Base-by-base conservation (phyloP, 192 early-diverging fungal species). In the Backusella morwellensis region DNA sequence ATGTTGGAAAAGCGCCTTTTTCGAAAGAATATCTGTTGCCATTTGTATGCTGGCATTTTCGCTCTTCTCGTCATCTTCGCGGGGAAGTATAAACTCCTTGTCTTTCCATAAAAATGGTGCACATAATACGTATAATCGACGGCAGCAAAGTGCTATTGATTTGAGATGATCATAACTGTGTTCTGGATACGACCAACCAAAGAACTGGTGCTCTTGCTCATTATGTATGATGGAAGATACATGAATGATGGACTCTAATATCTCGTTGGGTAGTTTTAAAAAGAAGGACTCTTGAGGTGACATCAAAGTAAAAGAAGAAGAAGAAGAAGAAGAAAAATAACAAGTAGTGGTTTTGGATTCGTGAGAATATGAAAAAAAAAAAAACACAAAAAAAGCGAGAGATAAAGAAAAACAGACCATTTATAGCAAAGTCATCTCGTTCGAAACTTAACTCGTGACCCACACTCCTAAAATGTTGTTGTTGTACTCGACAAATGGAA, bases 151-250 rank as follows among this genome's bases (percentile, higher is more conserved):
- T 38, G 78, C 77, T 23, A 83, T 26, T 15, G 44, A 50, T 38
- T 77, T 79, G 41, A 83, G 59, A 5, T 79, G 66, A 6, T 23
- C n/a, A 38, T 77, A 79, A 34, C 40, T 41, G 54, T 79, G 68
- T 40, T 83, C 75, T 15, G 81, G 81, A 79, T 83, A 79, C 35
- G 67, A 78, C 81, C 81, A 83, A 32, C 81, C 75, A 29, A 73
- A 52, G 35, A 83, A 78, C 36, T 77, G 68, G 35, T 59, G 59
- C 0, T 74, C 40, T 8, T 70, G 66, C 12, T 77, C 68, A 12
- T 47, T 69, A 34, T 36, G 41, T 4, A 75, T 68, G 17, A 38
- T 70, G 11, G 76, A 32, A 2, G 72, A 47, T 21, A 36, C 44
- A 19, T 70, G 42, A n/a, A 81, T 70, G 14, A 81, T 75, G 8